These are phyloP conservation scores for Ophiocordyceps polyrhachis-furcata DNA, from an alignment of 2,329 filamentous ascomycete species.

Conservation along the genomic window DNA sequence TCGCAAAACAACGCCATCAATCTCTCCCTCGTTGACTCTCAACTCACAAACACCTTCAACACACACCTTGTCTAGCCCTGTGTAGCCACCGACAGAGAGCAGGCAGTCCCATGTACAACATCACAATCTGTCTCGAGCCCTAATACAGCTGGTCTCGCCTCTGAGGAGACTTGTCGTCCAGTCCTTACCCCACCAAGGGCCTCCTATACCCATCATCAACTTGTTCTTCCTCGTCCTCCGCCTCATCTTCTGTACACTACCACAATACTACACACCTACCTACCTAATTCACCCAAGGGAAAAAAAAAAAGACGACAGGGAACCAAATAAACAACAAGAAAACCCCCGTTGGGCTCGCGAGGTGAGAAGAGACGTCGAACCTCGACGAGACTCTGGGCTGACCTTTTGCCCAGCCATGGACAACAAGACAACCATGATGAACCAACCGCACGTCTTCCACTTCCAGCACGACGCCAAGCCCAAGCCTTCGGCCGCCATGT, in stretches of 20 bases:
- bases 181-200: slow-evolving; percentile 16
- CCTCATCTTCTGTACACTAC: slow-evolving; percentile 4
- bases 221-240: slow-evolving; percentile 1
- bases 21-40: slow-evolving; percentile 6
- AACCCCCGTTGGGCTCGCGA: not conserved
- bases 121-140: slow-evolving; percentile 11
- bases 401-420: slow-evolving; percentile 39
- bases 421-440: slow-evolving; percentile 31
- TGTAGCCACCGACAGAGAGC: slow-evolving; percentile 2
- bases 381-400: not conserved
- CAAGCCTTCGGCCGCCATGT: slow-evolving; percentile 28
- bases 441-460: slow-evolving; percentile 60
- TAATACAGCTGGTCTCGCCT: slow-evolving; percentile 14
- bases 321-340: not conserved
- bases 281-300: slow-evolving; percentile 1
- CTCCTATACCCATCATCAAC: slow-evolving; percentile 4
- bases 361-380: not conserved
- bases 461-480: slow-evolving; percentile 61
- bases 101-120: slow-evolving; percentile 11
- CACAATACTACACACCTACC: slow-evolving; percentile 1
- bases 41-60: slow-evolving; percentile 1
- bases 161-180: slow-evolving; percentile 22
- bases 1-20: not conserved
- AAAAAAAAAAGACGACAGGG: slow-evolving; percentile 1
- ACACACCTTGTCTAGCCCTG: not conserved